phyloP scores from a whole-genome alignment of 2,329 filamentous ascomycete genomes.

The Cladosporium sp. region DNA sequence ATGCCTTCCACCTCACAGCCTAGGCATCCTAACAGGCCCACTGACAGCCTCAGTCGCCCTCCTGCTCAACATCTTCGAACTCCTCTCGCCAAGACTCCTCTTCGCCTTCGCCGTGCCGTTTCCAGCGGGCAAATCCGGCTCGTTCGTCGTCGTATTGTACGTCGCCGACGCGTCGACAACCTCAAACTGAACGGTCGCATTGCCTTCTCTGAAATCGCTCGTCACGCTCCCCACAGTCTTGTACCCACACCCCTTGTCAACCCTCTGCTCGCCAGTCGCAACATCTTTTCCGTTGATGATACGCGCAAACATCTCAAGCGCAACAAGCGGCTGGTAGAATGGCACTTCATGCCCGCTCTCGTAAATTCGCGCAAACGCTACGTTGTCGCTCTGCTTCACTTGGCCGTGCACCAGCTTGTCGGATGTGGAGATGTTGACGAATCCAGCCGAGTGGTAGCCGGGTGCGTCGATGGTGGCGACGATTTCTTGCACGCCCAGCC shows the following conservation, averaged over 20 bases:
- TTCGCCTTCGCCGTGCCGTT: slow-evolving; percentile 9
- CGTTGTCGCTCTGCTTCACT: slow-evolving; percentile 49
- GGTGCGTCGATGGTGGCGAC: slow-evolving; percentile 37
- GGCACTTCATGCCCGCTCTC: slow-evolving; percentile 49
- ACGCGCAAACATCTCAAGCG: slow-evolving; percentile 49
- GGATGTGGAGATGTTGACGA: slow-evolving; percentile 42
- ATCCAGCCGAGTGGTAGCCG: slow-evolving; percentile 44
- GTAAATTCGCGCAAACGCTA: slow-evolving; percentile 49
- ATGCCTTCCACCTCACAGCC: neutral
- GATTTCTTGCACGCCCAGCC: slow-evolving; percentile 42
- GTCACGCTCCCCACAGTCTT: slow-evolving; percentile 22
- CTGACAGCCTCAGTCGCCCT: neutral
- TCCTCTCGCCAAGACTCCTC: neutral
- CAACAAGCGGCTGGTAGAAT: slow-evolving; percentile 48
- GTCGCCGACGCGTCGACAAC: slow-evolving; percentile 42
- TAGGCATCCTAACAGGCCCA: neutral
- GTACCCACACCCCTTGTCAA: slow-evolving; percentile 15
- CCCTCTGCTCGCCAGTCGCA: slow-evolving; percentile 40
- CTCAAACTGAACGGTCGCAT: slow-evolving; percentile 43
- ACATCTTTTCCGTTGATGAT: slow-evolving; percentile 48
- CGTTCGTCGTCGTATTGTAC: slow-evolving; percentile 34
- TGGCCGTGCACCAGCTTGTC: slow-evolving; percentile 50
- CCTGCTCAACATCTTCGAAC: neutral
- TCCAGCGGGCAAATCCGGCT: slow-evolving; percentile 14
- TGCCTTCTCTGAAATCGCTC: slow-evolving; percentile 38